Evolutionary conservation across 768 basidiomycete genomes (phyloP), one percentile per base, ranked within the genome.

Genomic region (Panaeolus cyanescens): DNA sequence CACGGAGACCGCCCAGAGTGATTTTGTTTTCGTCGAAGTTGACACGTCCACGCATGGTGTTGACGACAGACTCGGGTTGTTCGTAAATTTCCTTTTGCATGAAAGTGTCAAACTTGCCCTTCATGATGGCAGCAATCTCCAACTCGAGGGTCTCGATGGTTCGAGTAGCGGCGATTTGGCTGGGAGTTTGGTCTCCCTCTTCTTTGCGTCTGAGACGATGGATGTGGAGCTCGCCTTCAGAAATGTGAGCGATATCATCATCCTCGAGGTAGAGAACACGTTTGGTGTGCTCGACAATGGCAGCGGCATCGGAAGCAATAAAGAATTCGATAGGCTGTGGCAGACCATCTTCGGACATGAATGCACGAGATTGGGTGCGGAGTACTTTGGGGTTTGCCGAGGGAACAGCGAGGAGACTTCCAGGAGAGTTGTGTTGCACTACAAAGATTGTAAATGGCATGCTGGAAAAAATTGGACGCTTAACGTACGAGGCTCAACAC

Each of bases 31-130:
- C 87, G 72, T 99, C 97, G 68, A 99, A 99, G 84, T 97, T 99
- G 81, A 99, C 92, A 68, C 97, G 95, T 62, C 97, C 97, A 85
- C 97, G 92, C 97, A 99, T 99, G 55, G 97, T 99, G 85, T 99
- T 99, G 78, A 99, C 95, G 64, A 99, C 97, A 28, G 95, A 96
- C 72, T 99, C 97, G 55, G 97, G 96, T 75, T 99, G 96, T 73
- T 98, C 93, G 81, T 95, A 98, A 68, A 98, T 98, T 77, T 99
- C 97, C 81, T 99, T 99, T 75, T 99, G 96, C 97, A 99, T 99
- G 80, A 99, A 99, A 73, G 96, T 96, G 72, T 94, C 94, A 74
- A 99, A 99, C 77, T 95, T 94, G 72, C 97, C 97, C 85, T 99
- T 99, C 97, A 99, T 99, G 80, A 99, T 99, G 67, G 96, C 97